Percentiles rank a stretch among this genome's conserved stretches.
phyloP scores from a whole-genome alignment of 2,329 filamentous ascomycete species.

The Venturia effusa region DNA sequence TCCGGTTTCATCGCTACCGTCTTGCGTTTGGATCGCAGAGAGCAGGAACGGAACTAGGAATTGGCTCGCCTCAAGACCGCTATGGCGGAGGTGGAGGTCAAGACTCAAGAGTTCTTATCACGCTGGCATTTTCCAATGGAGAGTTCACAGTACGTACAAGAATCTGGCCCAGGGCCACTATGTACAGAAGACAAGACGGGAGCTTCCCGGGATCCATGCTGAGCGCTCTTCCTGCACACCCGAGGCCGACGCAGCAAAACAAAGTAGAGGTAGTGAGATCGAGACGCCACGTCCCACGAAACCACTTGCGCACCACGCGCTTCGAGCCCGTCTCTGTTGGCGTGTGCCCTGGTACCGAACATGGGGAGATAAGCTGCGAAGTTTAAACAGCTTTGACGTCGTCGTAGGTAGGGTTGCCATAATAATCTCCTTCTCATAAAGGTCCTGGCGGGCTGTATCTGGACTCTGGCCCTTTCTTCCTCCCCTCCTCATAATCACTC shows the following conservation, averaged over 20 bases:
- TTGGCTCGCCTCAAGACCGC: background rate
- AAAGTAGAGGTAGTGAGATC: conserved; percentile 9
- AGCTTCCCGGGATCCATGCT: background rate
- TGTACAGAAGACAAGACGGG: background rate
- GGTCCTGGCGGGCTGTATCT: background rate
- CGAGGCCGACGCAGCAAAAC: conserved; percentile 7
- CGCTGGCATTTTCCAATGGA: background rate
- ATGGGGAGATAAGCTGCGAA: conserved; percentile 8
- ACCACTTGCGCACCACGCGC: conserved; percentile 9
- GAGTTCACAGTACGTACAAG: background rate
- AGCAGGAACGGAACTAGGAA: background rate
- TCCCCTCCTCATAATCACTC: background rate
- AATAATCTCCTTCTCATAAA: background rate
- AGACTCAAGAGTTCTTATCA: background rate
- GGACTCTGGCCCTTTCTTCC: background rate
- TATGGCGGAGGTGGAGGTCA: background rate
- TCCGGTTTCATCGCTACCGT: background rate
- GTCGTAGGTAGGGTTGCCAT: conserved; percentile 1
- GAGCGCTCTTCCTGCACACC: background rate
- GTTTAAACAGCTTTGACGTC: conserved; percentile 7
- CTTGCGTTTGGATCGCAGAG: background rate
- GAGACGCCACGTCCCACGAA: conserved; percentile 12
- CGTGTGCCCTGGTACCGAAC: conserved; percentile 1
- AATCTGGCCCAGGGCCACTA: background rate
- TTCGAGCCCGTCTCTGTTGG: conserved; percentile 5